Evolutionary conservation across 1,139 yeast genomes (phyloP).

Genomic region (Ogataea hybrid): DNA sequence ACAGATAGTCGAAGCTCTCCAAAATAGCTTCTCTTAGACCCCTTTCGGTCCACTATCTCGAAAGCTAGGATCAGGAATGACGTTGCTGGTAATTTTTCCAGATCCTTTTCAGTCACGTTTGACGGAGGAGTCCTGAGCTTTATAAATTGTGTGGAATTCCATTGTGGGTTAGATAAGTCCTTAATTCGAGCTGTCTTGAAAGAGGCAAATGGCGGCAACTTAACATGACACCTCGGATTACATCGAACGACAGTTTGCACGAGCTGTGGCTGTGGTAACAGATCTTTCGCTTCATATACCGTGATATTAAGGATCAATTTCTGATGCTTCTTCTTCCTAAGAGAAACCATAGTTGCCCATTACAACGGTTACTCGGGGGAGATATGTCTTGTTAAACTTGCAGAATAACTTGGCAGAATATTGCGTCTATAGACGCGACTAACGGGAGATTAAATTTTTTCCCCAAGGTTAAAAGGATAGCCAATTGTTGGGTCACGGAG

Average conservation of each 20-base stretch:
- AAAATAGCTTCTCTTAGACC: slow-evolving; percentile 46
- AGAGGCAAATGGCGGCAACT: slow-evolving; percentile 15
- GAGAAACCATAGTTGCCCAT: slow-evolving; percentile 3
- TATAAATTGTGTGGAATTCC: slow-evolving; percentile 41
- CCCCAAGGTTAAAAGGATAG: not conserved
- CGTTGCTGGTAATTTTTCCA: slow-evolving; percentile 7
- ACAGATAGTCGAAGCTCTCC: slow-evolving; percentile 56
- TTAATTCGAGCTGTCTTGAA: slow-evolving; percentile 17
- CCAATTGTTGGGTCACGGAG: slow-evolving; percentile 6
- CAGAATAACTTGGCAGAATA: not conserved
- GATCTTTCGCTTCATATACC: slow-evolving; percentile 19
- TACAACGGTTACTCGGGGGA: not conserved
- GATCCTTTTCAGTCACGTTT: slow-evolving; percentile 2
- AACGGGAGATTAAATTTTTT: slow-evolving; percentile 5
- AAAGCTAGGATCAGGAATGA: slow-evolving; percentile 35
- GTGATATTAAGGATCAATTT: slow-evolving; percentile 16
- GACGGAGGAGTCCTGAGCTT: slow-evolving; percentile 32
- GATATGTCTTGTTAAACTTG: not conserved
- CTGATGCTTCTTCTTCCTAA: slow-evolving; percentile 2
- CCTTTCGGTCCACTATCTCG: slow-evolving; percentile 47
- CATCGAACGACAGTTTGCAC: slow-evolving; percentile 11
- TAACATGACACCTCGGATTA: slow-evolving; percentile 22
- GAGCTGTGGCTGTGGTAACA: slow-evolving; percentile 5
- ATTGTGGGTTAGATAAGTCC: slow-evolving; percentile 40
- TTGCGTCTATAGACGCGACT: slow-evolving; percentile 5